Base-by-base conservation (phyloP, 2,329 filamentous ascomycete genomes). In the Seiridium unicorne region DNA sequence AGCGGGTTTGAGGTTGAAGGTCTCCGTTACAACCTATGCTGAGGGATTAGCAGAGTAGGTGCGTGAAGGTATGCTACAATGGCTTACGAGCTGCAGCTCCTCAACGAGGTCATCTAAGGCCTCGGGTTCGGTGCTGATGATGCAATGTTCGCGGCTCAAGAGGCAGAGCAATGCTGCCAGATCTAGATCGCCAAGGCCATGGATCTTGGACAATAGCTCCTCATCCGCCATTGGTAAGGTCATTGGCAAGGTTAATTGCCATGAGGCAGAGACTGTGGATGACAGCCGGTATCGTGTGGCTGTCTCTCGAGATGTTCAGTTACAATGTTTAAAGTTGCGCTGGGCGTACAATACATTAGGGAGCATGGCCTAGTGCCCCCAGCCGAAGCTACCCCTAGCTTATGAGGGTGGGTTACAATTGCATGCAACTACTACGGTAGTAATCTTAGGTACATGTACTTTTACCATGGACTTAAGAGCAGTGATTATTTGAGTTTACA, bases 81-180 rank as follows among this genome's bases (percentile, higher is more conserved):
- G 18, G 46, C 38, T n/a, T 76, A 92, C 90, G 70, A 95, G 77
- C 63, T 85, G 83, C 31, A 97, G 79, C 74, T 96, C 92, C 57
- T 86, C 82, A 48, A 88, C 82, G n/a, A 96, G 79, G 64, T 88
- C 83, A 72, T 90, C 82, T 60, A 94, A 76, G 57, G 80, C 77
- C 42, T 84, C 77, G 4, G 78, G 73, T 2, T 88, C 84, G 13
- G 91, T 90, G 74, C 92, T 89, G 70, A 98, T 87, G 67, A 98
- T 87, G 77, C 92, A 97, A 74, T 98, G 93, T 74, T 97, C 91
- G 65, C 89, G 84, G 61, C 89, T 87, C 63, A 93, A 83, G 56
- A 98, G 84, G 71, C 90, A 93, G 55, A 97, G 84, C 46, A 98
- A 82, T 11, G 90, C 79, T 32, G 94, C 95, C 61, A 98, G 85